A percentile compares a stretch with the other conserved stretches of the same genome.
phyloP scores from a whole-genome alignment of 257 asterid species.

The Przewalskia tangutica region DNA sequence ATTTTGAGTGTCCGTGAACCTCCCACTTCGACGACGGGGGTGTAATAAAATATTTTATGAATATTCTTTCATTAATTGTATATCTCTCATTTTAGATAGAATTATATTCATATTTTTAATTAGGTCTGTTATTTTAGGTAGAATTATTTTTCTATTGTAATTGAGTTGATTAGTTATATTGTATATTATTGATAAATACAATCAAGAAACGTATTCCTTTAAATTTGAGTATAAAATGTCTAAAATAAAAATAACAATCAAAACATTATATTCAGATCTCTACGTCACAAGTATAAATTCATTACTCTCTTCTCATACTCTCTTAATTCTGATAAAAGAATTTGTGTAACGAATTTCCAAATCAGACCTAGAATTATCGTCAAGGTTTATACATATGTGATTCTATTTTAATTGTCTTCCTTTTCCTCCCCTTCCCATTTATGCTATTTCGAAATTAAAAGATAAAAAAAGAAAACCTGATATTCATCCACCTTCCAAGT shows the following conservation, averaged over 20 bases:
- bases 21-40: too few species aligned
- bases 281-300: not conserved
- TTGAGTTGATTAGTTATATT: too few species aligned
- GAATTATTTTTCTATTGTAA: too few species aligned
- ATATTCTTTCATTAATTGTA: too few species aligned
- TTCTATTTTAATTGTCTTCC: not conserved
- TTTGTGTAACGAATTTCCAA: not conserved
- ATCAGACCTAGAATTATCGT: not conserved
- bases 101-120: too few species aligned
- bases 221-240: too few species aligned
- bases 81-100: too few species aligned
- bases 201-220: too few species aligned
- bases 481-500: not conserved
- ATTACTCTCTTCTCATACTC: not conserved
- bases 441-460: not conserved
- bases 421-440: not conserved
- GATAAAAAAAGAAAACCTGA: not conserved
- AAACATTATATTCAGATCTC: not conserved
- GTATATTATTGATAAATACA: not conserved
- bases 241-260: not conserved
- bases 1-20: too few species aligned
- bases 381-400: not conserved
- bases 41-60: too few species aligned
- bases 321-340: not conserved
- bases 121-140: too few species aligned